Evolutionary conservation across 2,329 filamentous ascomycete genomes (phyloP).

Genomic region (Venturia pyrina): DNA sequence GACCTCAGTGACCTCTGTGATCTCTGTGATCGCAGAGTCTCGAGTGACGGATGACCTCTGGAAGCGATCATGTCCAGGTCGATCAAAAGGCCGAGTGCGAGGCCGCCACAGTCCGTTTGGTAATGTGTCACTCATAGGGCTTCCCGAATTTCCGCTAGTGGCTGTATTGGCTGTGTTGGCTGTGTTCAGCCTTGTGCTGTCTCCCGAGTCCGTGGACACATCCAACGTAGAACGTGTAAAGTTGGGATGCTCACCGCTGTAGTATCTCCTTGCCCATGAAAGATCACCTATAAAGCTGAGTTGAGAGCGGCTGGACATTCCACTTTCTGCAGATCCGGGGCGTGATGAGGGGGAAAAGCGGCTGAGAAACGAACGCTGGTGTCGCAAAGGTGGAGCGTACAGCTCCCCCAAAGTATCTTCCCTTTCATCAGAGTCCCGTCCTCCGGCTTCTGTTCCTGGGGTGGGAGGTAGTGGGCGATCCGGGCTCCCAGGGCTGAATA

Average conservation of each 20-base stretch:
- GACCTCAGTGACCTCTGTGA: background rate
- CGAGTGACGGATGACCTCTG: background rate
- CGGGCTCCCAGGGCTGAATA: slow-evolving; percentile 23
- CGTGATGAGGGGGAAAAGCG: slow-evolving; percentile 23
- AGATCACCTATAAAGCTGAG: slow-evolving; percentile 12
- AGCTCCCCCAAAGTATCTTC: slow-evolving; percentile 30
- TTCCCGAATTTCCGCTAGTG: slow-evolving; percentile 24
- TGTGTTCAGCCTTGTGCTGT: slow-evolving; percentile 11
- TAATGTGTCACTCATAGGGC: slow-evolving; percentile 28
- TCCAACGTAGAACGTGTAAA: background rate
- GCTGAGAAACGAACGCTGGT: slow-evolving; percentile 25
- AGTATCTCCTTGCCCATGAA: slow-evolving; percentile 10
- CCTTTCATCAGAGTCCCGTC: slow-evolving; percentile 28
- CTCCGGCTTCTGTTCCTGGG: slow-evolving; percentile 16
- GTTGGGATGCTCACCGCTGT: slow-evolving; percentile 11
- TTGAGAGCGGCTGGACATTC: slow-evolving; percentile 17
- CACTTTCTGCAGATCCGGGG: slow-evolving; percentile 26
- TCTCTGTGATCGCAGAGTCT: slow-evolving; percentile 1
- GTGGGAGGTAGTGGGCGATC: slow-evolving; percentile 2
- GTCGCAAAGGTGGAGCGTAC: slow-evolving; percentile 25
- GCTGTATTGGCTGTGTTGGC: slow-evolving; percentile 24
- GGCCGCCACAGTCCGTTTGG: slow-evolving; percentile 28
- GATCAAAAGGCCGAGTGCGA: slow-evolving; percentile 26
- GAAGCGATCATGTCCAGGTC: background rate
- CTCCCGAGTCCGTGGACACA: background rate